phyloP scores from a whole-genome alignment of 495 filamentous ascomycete genomes.

The Xylaria intraflava region DNA sequence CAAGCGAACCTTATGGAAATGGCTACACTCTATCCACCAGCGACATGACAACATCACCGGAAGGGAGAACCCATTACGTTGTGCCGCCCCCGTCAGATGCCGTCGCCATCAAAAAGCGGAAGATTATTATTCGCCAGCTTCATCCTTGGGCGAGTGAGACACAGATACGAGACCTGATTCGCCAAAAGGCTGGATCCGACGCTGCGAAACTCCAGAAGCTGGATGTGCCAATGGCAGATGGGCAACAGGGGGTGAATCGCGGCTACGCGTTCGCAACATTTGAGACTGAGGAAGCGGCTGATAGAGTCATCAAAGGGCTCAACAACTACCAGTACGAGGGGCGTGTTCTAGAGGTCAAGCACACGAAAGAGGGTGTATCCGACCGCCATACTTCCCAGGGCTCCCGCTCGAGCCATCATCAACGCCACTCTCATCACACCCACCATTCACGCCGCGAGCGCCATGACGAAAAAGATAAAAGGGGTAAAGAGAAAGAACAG shows the following conservation, averaged over 20 bases:
- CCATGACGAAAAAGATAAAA: constrained; percentile 21
- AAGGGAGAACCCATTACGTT: background rate
- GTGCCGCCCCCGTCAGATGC: constrained; percentile 7
- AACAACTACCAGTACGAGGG: constrained; percentile 22
- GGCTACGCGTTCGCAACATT: constrained; percentile 24
- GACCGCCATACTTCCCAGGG: constrained; percentile 14
- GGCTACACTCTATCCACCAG: constrained; percentile 13
- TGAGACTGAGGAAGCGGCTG: constrained; percentile 21
- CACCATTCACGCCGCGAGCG: constrained; percentile 11
- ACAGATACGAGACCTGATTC: constrained; percentile 25
- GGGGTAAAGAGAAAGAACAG: constrained; percentile 16
- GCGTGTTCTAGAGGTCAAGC: constrained; percentile 17
- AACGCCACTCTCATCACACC: background rate
- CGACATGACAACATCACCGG: constrained; percentile 7
- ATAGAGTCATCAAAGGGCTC: constrained; percentile 20
- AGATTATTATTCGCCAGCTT: constrained; percentile 26
- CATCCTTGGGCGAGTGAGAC: constrained; percentile 21
- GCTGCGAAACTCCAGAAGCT: constrained; percentile 24
- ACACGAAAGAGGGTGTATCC: constrained; percentile 24
- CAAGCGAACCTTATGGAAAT: constrained; percentile 15
- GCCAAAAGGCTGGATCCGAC: constrained; percentile 21
- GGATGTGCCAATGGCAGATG: constrained; percentile 22
- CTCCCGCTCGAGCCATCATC: constrained; percentile 15
- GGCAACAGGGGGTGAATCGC: constrained; percentile 15
- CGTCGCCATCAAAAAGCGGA: constrained; percentile 19